These are phyloP conservation scores for Sphagnurus paluster DNA, from an alignment of 1,284 basidiomycete species.

Conservation along the genomic window DNA sequence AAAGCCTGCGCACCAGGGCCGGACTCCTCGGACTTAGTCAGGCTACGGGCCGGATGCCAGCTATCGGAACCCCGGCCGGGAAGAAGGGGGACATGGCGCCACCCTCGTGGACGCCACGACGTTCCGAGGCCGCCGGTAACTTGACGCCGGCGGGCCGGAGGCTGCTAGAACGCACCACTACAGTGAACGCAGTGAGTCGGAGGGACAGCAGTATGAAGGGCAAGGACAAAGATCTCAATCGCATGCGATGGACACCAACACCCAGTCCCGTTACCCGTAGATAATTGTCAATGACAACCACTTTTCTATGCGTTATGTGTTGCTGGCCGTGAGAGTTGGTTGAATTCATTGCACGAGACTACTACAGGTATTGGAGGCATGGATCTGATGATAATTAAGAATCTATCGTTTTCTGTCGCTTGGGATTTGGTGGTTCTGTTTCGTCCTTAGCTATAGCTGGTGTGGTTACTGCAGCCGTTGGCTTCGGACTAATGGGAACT, in stretches of 20 bases:
- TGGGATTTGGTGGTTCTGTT: slow-evolving; percentile 37
- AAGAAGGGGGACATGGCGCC: slow-evolving; percentile 63
- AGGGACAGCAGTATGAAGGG: slow-evolving; percentile 49
- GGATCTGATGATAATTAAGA: too few species aligned
- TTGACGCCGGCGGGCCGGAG: slow-evolving; percentile 81
- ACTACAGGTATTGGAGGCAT: too few species aligned
- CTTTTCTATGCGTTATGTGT: too few species aligned
- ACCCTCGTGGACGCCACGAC: slow-evolving; percentile 67
- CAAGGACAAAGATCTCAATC: slow-evolving; percentile 60
- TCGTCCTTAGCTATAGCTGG: slow-evolving; percentile 18
- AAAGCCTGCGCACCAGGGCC: slow-evolving; percentile 70
- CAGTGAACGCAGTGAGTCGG: slow-evolving; percentile 58
- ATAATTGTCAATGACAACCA: slow-evolving; percentile 17
- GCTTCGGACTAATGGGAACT: slow-evolving; percentile 24
- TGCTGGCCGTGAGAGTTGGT: too few species aligned
- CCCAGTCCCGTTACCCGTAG: slow-evolving; percentile 41
- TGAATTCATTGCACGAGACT: too few species aligned
- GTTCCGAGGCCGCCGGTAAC: slow-evolving; percentile 62
- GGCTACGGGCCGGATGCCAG: slow-evolving; percentile 35
- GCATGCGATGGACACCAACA: slow-evolving; percentile 80
- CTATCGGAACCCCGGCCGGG: slow-evolving; percentile 37
- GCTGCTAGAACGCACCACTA: slow-evolving; percentile 69
- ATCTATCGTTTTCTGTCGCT: slow-evolving; percentile 47
- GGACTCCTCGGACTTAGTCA: slow-evolving; percentile 49
- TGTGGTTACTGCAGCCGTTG: slow-evolving; percentile 16